Percentiles rank a stretch among this genome's conserved stretches.
Conservation (phyloP, 768 basidiomycete genomes). For the Cystofilobasidium macerans region DNA sequence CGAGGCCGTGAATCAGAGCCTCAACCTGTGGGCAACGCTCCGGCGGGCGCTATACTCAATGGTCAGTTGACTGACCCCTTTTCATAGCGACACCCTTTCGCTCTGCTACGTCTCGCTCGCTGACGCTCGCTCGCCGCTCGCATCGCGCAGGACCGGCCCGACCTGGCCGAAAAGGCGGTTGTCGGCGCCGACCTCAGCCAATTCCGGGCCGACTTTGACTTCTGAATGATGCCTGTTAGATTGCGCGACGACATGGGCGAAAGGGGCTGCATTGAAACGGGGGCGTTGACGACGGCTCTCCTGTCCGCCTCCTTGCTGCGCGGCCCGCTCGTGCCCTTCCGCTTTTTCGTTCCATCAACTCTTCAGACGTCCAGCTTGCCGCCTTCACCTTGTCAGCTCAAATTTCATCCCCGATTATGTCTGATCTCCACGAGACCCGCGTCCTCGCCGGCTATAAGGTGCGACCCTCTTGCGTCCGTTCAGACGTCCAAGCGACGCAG, state of each 20-base stretch:
- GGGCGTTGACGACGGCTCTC: too few relatives aligned
- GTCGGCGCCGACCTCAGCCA: slow-evolving; percentile 53
- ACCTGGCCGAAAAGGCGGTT: slow-evolving; percentile 67
- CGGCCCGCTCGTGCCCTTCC: too few relatives aligned
- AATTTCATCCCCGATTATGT: background rate
- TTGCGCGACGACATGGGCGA: background rate
- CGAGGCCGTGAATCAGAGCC: slow-evolving; percentile 54
- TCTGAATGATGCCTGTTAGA: slow-evolving; percentile 42
- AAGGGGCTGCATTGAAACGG: too few relatives aligned
- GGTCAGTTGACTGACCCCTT: slow-evolving; percentile 44
- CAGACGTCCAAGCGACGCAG: background rate
- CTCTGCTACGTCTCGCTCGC: background rate
- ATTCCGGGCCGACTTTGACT: slow-evolving; percentile 83
- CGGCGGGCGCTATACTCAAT: slow-evolving; percentile 66
- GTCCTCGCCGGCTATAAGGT: slow-evolving; percentile 1
- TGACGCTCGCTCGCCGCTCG: background rate
- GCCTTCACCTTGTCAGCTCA: too few relatives aligned
- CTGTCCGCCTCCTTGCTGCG: too few relatives aligned
- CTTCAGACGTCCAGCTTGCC: too few relatives aligned
- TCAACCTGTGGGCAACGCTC: slow-evolving; percentile 82
- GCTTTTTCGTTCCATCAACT: too few relatives aligned
- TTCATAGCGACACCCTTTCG: background rate
- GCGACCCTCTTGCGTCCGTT: too few relatives aligned
- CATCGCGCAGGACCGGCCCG: slow-evolving; percentile 57
- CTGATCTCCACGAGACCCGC: background rate